Base-by-base conservation (phyloP, 768 basidiomycete species). In the Amanita molliuscula region DNA sequence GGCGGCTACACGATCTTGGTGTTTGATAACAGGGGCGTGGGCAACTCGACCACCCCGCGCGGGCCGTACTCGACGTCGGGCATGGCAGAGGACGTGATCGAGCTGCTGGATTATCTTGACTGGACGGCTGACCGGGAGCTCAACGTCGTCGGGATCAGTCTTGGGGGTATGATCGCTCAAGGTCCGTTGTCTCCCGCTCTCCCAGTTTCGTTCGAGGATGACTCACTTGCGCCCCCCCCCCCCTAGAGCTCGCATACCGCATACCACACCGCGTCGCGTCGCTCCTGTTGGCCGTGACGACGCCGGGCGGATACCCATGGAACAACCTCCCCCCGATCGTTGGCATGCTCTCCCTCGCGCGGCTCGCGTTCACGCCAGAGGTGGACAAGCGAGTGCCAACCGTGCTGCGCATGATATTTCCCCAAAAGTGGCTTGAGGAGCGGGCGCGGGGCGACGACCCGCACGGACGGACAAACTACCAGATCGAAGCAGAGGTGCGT, bases 141-240 rank as follows among this genome's bases (percentile, higher is more conserved):
- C 5, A 81, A 90, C 57, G 63, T 91, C 28, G 81, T 91, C 18
- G 84, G 89, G 6, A 65, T 78, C 20, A 88, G 85, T 34, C 62
- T 92, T 4, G 89, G 89, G 2, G 88, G 88, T 4, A 91, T 90
- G 88, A 87, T 88, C 44, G 78, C 85, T 0, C 84, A 87, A 66
- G 82, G 84, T 83, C 52, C 56, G 49, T 7, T n/a, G 38, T 1
- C 4, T 4, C 23, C 45, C 3, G 33, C 11, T 11, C 3, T 45
- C 44, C 16, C 16, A 11, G 6, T 45, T 8, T 31, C 18, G 13
- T 20, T 44, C 36, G 11, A 11, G 21, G 18, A 41, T 45, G 44
- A 52, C 31, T 28, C 13, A 29, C 20, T 52, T 18, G n/a, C 37
- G n/a, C 26, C 33, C 44, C 28, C 54, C 42, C 50, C 56, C 35